These are phyloP conservation scores for Penicillium hesseltinei DNA, from an alignment of 2,329 filamentous ascomycete species.

Conservation along the genomic window DNA sequence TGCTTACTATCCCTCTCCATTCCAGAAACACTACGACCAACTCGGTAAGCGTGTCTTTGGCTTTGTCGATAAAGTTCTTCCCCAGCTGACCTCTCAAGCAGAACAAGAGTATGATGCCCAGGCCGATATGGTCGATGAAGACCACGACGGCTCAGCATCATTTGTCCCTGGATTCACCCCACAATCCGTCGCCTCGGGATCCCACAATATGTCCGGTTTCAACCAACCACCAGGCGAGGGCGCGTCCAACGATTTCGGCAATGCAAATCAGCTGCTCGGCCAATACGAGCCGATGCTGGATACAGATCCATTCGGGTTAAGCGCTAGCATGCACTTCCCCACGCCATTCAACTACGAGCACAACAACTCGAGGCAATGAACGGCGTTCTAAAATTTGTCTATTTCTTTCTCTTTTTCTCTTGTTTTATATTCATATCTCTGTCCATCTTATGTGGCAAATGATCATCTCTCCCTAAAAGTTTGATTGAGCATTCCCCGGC, in stretches of 20 bases:
- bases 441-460: slow-evolving; percentile 7
- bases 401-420: neutral
- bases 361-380: slow-evolving; percentile 36
- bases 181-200: slow-evolving; percentile 44
- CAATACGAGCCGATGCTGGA: slow-evolving; percentile 84
- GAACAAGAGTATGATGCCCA: slow-evolving; percentile 97
- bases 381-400: neutral
- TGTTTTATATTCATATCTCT: slow-evolving; percentile 6
- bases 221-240: slow-evolving; percentile 38
- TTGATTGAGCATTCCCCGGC: slow-evolving; percentile 36
- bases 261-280: slow-evolving; percentile 57
- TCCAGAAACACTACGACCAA: slow-evolving; percentile 93
- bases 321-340: slow-evolving; percentile 92
- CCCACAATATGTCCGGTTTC: slow-evolving; percentile 45
- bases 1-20: slow-evolving; percentile 77
- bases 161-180: slow-evolving; percentile 58
- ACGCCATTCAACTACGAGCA: slow-evolving; percentile 64
- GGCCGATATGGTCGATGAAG: slow-evolving; percentile 83
- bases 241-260: slow-evolving; percentile 42
- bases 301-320: slow-evolving; percentile 89
- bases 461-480: slow-evolving; percentile 26
- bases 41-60: slow-evolving; percentile 79
- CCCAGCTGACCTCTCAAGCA: slow-evolving; percentile 47
- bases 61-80: slow-evolving; percentile 36
- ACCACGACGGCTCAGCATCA: slow-evolving; percentile 66